Percentiles rank a stretch among this genome's conserved stretches.
Evolutionary conservation across 1,284 basidiomycete genomes (phyloP).

Genomic region (Ustilago cynodontis): DNA sequence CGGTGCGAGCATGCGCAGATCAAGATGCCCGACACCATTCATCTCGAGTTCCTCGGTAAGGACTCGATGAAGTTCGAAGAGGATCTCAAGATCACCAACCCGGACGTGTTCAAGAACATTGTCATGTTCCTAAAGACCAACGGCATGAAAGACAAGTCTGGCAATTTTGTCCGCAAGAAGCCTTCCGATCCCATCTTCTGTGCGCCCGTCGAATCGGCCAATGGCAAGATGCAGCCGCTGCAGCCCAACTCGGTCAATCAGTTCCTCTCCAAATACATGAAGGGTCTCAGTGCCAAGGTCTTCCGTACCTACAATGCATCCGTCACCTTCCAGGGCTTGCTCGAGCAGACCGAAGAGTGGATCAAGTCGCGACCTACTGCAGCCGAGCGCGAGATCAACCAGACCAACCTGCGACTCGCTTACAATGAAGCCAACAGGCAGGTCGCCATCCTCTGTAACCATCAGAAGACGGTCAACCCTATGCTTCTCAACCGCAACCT

Average conservation of each 20-base stretch:
- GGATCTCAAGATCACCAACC: slow-evolving; percentile 61
- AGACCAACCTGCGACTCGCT: slow-evolving; percentile 63
- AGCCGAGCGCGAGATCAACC: slow-evolving; percentile 63
- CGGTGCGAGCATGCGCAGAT: slow-evolving; percentile 67
- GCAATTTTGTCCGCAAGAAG: slow-evolving; percentile 85
- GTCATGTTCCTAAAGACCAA: slow-evolving; percentile 66
- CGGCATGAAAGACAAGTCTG: slow-evolving; percentile 59
- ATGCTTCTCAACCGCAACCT: slow-evolving; percentile 57
- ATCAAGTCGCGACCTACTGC: slow-evolving; percentile 57
- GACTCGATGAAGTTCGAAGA: slow-evolving; percentile 70
- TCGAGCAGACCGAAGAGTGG: slow-evolving; percentile 68
- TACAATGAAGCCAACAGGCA: slow-evolving; percentile 69
- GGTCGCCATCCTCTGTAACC: slow-evolving; percentile 69
- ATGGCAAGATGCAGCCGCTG: slow-evolving; percentile 54
- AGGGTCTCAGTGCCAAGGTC: slow-evolving; percentile 68
- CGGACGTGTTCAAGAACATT: slow-evolving; percentile 68
- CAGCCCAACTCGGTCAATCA: slow-evolving; percentile 65
- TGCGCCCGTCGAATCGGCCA: slow-evolving; percentile 52
- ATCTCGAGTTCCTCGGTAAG: slow-evolving; percentile 68
- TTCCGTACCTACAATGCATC: slow-evolving; percentile 70
- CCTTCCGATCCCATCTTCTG: slow-evolving; percentile 90
- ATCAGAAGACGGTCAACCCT: slow-evolving; percentile 69
- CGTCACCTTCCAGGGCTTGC: slow-evolving; percentile 68
- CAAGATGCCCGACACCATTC: slow-evolving; percentile 61
- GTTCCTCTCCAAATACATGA: slow-evolving; percentile 67